Percentiles rank a stretch among this genome's conserved stretches.
phyloP scores from a whole-genome alignment of 768 basidiomycete genomes.

The Xanthoconium purpureum region DNA sequence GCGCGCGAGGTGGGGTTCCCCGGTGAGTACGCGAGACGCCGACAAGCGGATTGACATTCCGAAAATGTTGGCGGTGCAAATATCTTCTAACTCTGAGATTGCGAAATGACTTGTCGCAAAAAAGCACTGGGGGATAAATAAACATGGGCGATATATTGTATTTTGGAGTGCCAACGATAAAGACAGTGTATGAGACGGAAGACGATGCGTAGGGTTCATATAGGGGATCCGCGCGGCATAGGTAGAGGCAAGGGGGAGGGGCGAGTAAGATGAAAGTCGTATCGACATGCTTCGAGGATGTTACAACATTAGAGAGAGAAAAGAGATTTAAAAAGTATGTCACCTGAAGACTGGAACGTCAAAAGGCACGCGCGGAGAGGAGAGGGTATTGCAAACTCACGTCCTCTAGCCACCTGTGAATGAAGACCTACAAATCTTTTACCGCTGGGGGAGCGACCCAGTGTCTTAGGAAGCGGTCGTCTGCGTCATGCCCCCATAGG shows the following conservation, averaged over 20 bases:
- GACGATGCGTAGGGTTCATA: not conserved
- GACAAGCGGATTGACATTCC: no score
- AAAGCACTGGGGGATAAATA: not conserved
- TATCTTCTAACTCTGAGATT: no score
- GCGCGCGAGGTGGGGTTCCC: no score
- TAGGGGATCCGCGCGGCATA: not conserved
- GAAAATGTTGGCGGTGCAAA: no score
- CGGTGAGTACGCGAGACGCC: no score
- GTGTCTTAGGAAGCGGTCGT: slow-evolving; percentile 24
- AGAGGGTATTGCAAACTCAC: slow-evolving; percentile 5
- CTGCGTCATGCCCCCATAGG: slow-evolving; percentile 50
- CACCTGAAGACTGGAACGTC: slow-evolving; percentile 3
- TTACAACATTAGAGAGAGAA: slow-evolving; percentile 9
- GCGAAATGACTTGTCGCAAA: no score
- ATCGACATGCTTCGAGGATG: not conserved
- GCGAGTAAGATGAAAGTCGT: not conserved
- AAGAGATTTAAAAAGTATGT: not conserved
- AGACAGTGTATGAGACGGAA: not conserved
- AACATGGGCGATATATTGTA: slow-evolving; percentile 7
- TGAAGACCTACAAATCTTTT: slow-evolving; percentile 22
- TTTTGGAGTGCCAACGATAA: not conserved
- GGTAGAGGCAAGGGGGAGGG: not conserved
- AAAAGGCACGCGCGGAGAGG: not conserved
- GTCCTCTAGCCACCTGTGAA: not conserved
- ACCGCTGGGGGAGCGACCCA: slow-evolving; percentile 25